Base-by-base conservation (phyloP, 495 filamentous ascomycete genomes). In the Parmelia sp. region DNA sequence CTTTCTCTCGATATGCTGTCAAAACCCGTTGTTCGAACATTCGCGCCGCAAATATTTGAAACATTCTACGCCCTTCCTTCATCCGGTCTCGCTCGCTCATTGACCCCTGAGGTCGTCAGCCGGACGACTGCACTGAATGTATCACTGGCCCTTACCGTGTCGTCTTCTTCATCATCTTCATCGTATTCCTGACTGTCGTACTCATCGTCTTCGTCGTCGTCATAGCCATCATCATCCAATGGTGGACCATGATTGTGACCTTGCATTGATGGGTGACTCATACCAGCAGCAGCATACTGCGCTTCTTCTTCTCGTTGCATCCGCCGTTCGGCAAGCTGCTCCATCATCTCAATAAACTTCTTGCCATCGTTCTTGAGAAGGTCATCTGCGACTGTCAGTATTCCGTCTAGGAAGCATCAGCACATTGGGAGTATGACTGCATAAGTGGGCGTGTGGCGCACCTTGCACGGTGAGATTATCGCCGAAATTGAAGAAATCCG, bases 321-420 rank as follows among this genome's bases (percentile, higher is more conserved):
- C 67, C 94, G 86, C 64, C 93, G 89, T 76, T 99, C 95, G 15
- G 94, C 95, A 69, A 99, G 84, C 74, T 97, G 92, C 74, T 99
- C 94, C 95, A 99, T 99, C 94, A 99, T 97, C 75, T 99, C 94
- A 75, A 99, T 99, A 80, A 99, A 99, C 72, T 96, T 96, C 75
- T 96, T 96, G 72, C 94, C 94, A 74, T 99, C 94, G 74, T 99
- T 99, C 75, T 97, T 96, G 39, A 99, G 82, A 58, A 99, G 81
- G 76, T 99, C 94, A 78, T 99, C 94, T 71, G 94, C 94, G 69
- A 99, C 95, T 61, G 94, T 99, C 71, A 99, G 86, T 72, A 97
- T 97, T 66, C 95, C 95, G 78, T 94, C 92, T 97, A 79, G 64
- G 71, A 65, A 66, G 76, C 76, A 77, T 73, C 74, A 78, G 75